Evolutionary conservation across 257 asterid species (phyloP).

Genomic region (Nicotiana tomentosiformis): DNA sequence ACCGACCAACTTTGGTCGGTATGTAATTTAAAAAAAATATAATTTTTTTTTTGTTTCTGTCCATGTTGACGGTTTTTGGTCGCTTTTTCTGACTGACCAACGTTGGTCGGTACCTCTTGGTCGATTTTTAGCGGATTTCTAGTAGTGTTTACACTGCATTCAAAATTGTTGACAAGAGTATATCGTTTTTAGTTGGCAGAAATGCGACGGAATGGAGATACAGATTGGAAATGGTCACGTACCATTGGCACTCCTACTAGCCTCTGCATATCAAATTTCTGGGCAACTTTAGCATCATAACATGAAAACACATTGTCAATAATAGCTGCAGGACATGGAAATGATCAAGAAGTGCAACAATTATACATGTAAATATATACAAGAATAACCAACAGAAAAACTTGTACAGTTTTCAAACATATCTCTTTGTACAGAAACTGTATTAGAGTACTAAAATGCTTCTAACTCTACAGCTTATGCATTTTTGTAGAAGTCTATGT

Average conservation of each 20-base stretch:
- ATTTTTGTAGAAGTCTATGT: not conserved
- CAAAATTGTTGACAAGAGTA: not conserved
- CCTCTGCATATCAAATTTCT: slow-evolving; percentile 46
- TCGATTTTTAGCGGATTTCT: too few relatives aligned
- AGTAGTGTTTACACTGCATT: not conserved
- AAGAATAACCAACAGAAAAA: not conserved
- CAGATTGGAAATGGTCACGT: slow-evolving; percentile 65
- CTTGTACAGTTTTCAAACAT: not conserved
- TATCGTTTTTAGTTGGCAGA: slow-evolving; percentile 60
- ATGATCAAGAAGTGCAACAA: not conserved
- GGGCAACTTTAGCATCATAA: slow-evolving; percentile 57
- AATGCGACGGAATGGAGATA: slow-evolving; percentile 42
- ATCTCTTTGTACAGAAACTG: not conserved
- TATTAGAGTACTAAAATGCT: not conserved
- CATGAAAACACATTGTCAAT: not conserved
- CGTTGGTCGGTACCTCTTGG: too few relatives aligned
- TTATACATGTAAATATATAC: not conserved
- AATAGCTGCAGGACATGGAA: not conserved
- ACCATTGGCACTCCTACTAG: slow-evolving; percentile 83
- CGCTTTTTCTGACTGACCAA: too few relatives aligned
- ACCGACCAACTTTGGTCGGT: too few relatives aligned
- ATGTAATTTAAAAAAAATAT: too few relatives aligned
- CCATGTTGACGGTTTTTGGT: too few relatives aligned
- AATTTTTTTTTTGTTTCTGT: too few relatives aligned
- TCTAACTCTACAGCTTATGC: not conserved